A percentile compares a stretch with the other conserved stretches of the same genome.
These are phyloP conservation scores for Quercus suber DNA, from an alignment of 306 rosid genomes.

Conservation along the genomic window DNA sequence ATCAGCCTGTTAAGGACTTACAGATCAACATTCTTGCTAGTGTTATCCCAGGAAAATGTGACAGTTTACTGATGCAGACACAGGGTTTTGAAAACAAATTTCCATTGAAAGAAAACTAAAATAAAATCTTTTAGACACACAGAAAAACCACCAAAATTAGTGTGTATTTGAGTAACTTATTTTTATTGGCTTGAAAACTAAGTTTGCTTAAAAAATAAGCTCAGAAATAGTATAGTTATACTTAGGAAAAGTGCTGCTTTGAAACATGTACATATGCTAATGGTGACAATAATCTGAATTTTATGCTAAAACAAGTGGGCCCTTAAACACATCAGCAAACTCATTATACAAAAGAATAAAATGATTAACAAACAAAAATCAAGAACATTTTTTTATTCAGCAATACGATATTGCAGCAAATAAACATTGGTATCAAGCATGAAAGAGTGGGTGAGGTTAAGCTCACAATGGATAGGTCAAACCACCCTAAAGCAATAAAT, in stretches of 20 bases:
- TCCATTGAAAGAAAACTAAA: neutral
- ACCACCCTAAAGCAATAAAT: no score
- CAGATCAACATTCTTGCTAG: conserved; percentile 9
- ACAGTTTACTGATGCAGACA: neutral
- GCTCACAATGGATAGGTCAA: neutral
- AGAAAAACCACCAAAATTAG: no score
- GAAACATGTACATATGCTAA: no score
- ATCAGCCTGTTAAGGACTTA: conserved; percentile 1
- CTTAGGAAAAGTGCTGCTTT: no score
- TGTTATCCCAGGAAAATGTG: neutral
- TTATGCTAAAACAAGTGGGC: no score
- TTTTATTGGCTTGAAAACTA: conserved; percentile 33
- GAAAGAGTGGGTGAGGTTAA: neutral
- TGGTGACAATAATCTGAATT: no score
- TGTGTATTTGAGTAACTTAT: neutral
- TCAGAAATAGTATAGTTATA: no score
- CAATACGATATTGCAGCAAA: no score
- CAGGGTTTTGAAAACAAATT: neutral
- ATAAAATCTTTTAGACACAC: neutral
- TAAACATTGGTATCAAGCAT: no score
- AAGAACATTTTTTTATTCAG: neutral
- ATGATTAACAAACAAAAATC: neutral
- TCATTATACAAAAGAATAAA: neutral
- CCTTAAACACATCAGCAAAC: conserved; percentile 20
- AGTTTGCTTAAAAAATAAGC: no score